Percentiles rank a stretch among this genome's conserved stretches.
Conservation (phyloP, 257 asterid species). For the Scutellaria minor region DNA sequence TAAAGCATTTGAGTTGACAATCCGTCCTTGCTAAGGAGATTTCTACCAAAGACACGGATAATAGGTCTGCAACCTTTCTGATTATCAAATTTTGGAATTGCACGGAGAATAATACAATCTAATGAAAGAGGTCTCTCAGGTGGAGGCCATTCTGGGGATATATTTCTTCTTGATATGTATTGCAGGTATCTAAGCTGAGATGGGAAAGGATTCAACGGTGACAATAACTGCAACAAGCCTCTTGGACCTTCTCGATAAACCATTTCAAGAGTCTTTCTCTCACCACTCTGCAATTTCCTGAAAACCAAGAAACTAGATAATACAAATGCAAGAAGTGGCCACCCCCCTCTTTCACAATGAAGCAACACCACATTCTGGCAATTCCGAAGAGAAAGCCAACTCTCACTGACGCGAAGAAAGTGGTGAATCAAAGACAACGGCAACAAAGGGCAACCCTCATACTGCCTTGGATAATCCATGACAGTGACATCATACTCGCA, state of each 20-base stretch:
- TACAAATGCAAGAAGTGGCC: slow-evolving; percentile 86
- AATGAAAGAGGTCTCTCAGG: slow-evolving; percentile 92
- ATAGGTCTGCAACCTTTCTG: slow-evolving; percentile 96
- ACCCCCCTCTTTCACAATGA: slow-evolving; percentile 97
- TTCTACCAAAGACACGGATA: slow-evolving; percentile 85
- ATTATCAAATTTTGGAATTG: slow-evolving; percentile 85
- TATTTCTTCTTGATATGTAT: slow-evolving; percentile 85
- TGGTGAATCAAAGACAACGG: slow-evolving; percentile 89
- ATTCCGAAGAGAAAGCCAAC: slow-evolving; percentile 83
- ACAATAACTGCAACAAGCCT: slow-evolving; percentile 85
- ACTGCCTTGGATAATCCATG: slow-evolving; percentile 96
- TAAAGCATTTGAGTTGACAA: slow-evolving; percentile 91
- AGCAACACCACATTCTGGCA: slow-evolving; percentile 84
- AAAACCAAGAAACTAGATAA: slow-evolving; percentile 87
- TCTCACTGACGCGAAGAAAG: slow-evolving; percentile 89
- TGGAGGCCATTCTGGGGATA: slow-evolving; percentile 96
- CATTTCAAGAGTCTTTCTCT: slow-evolving; percentile 85
- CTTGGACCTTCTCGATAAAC: slow-evolving; percentile 92
- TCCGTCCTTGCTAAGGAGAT: slow-evolving; percentile 94
- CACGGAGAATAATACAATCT: slow-evolving; percentile 90
- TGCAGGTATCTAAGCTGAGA: slow-evolving; percentile 97
- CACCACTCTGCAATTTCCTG: slow-evolving; percentile 83
- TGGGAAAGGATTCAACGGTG: slow-evolving; percentile 92
- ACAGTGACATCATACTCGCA: slow-evolving; percentile 88
- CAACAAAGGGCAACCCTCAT: slow-evolving; percentile 95